Conservation (phyloP, 768 basidiomycete species). For the Boletellus sp. region DNA sequence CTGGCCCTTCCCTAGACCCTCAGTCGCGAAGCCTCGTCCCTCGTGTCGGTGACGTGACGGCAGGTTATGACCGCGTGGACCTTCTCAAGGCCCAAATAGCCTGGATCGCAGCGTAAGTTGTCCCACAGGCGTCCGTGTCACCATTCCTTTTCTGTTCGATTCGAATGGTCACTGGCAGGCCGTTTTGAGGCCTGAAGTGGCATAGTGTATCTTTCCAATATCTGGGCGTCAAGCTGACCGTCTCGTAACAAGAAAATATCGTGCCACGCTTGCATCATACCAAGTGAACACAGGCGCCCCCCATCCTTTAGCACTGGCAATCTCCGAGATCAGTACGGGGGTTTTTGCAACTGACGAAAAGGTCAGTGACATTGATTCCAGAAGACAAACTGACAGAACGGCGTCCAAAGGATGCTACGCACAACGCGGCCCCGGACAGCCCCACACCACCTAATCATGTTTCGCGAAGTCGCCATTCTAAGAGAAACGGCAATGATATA, state of each 20-base stretch:
- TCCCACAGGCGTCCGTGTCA: background rate
- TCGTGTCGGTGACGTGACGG: slow-evolving; percentile 1
- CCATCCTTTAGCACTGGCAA: slow-evolving; percentile 31
- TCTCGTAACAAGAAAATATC: slow-evolving; percentile 37
- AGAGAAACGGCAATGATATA: slow-evolving; percentile 29
- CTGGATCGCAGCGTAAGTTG: slow-evolving; percentile 18
- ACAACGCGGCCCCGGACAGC: no score
- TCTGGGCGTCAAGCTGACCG: slow-evolving; percentile 1
- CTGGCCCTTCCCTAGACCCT: background rate
- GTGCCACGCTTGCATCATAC: slow-evolving; percentile 40
- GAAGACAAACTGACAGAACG: slow-evolving; percentile 5
- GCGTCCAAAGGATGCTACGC: slow-evolving; percentile 1
- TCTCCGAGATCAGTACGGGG: slow-evolving; percentile 3
- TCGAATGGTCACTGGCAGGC: background rate
- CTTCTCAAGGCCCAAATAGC: slow-evolving; percentile 16
- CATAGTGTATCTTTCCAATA: background rate
- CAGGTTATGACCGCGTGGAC: slow-evolving; percentile 1
- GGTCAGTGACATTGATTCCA: background rate
- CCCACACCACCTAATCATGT: background rate
- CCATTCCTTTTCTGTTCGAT: background rate
- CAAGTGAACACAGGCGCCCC: slow-evolving; percentile 41
- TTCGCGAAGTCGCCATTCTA: slow-evolving; percentile 10
- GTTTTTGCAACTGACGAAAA: background rate
- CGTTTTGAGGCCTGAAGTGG: background rate
- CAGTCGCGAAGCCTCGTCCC: background rate